Evolutionary conservation across 495 filamentous ascomycete species (phyloP), one percentile per base, ranked within the genome.

Genomic region (Cryomyces minteri): DNA sequence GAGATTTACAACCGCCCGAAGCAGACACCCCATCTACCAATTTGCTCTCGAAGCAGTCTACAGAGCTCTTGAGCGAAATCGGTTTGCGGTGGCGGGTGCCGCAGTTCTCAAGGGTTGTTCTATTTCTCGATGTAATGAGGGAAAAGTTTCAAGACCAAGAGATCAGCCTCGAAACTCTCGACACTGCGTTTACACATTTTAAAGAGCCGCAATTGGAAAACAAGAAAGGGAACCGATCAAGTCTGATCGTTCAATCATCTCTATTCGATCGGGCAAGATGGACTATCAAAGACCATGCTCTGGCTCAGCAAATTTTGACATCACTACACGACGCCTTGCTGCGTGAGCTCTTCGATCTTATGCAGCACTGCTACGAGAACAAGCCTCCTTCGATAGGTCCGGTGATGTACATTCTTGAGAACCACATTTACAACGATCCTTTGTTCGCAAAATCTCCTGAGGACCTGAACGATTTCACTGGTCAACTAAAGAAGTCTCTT

Each of bases 71-170:
- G 45, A 80, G 80, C 53, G 88, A 96, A 54, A 69, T 94, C 38
- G 82, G 76, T 53, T 62, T 84, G 51, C 77, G 88, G 48, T 99
- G 92, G 92, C 79, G 92, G 28, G 74, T 99, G 48, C 88, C 90
- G 14, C 73, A 75, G 41, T 84, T 81, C 57, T 85, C 86, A 32
- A 71, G 85, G 41, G 66, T 88, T 44, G 73, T 87, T 2, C 64
- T 92, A 7, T 83, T 93, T 54, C 63, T 95, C 36, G 92, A 99
- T 63, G 84, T 86, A 36, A 72, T 84, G 38, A 71, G 76, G 14
- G 77, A 81, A 53, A 90, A 88, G 56, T 96, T 85, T 55, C 68
- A 88, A 43, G 79, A 94, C 51, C 80, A 84, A 50, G 81, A 94
- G 55, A 80, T 94, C 40, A 70, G 73, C 25, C 71, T 88, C 32